A percentile compares a stretch with the other conserved stretches of the same genome.
Conservation (phyloP, 345 rosid species). For the Heritiera littoralis region DNA sequence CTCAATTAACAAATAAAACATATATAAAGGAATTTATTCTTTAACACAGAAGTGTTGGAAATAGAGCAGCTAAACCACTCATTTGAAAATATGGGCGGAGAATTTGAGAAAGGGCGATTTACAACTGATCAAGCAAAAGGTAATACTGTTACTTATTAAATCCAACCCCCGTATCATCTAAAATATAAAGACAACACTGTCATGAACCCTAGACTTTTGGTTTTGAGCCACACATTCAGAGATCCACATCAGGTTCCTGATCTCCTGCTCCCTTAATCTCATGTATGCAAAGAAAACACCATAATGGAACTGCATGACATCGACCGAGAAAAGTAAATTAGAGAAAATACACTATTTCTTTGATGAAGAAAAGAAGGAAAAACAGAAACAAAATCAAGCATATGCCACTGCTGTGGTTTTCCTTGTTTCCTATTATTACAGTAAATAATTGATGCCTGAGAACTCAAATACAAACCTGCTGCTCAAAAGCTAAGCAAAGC, state of each 20-base stretch:
- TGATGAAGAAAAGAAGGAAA: neutral
- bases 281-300: constrained; percentile 93
- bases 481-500: constrained; percentile 95
- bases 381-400: neutral
- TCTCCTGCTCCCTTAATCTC: constrained; percentile 99
- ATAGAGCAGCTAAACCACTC: constrained; percentile 24
- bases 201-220: constrained; percentile 97
- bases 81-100: constrained; percentile 3
- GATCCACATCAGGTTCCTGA: constrained; percentile 98
- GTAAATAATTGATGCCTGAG: neutral
- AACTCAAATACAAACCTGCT: constrained; percentile 60
- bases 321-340: neutral
- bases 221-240: constrained; percentile 99
- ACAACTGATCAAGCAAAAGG: constrained; percentile 19
- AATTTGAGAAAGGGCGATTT: constrained; percentile 11
- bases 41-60: constrained; percentile 10
- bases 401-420: neutral
- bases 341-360: neutral
- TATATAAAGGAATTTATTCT: constrained; percentile 11
- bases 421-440: neutral
- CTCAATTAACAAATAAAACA: neutral
- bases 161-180: constrained; percentile 26
- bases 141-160: neutral
- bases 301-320: constrained; percentile 77
- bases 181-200: constrained; percentile 94